Base-by-base conservation (phyloP, 2,329 filamentous ascomycete genomes). In the Ophiosphaerella korrae region DNA sequence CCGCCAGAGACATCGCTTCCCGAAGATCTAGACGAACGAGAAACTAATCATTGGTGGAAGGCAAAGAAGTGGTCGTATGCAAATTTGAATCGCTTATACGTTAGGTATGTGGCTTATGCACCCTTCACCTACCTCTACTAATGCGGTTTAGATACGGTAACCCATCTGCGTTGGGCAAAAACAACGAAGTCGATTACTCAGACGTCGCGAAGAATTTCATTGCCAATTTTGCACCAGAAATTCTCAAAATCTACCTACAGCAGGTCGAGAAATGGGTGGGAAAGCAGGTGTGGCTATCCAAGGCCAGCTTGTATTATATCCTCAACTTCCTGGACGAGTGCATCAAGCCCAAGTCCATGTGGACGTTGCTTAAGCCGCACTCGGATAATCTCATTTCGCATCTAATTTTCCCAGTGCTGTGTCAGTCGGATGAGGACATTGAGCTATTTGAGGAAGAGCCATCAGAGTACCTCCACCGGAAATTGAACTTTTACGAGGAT, bases 11-110 rank as follows among this genome's bases (percentile, higher is more conserved):
- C 82, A 62, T 88, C 92, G 32, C 87, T 97, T 83, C 75, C 81
- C 50, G 91, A 95, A 53, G 90, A 90, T 53, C 78, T 88, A 45
- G 86, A 90, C 51, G 93, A 97, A 70, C 86, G 94, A 50, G 94
- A 97, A 75, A 84, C 88, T 66, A 92, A 96, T 72, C 92, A 97
- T 74, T 99, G 94, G 93, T 99, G 93, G 93, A 99, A 97, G 80
- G 90, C 92, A 58, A 97, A 97, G 86, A 99, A 99, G 77, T 97
- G 94, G 94, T 89, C 93, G 12, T 99, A 97, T 75, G 96, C 94
- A 68, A 97, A 97, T 75, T 78, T 99, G 64, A 99, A 99, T 78
- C 85, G 94, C 56, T 84, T 99, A 14, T 99, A 94, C 70, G 92
- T 97, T 63, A 85, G 91, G 89, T 93, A 78, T 55, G 82, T 73